Percentiles rank a stretch among this genome's conserved stretches.
These are phyloP conservation scores for Hymenoscyphus scutula DNA, from an alignment of 2,329 filamentous ascomycete species.

Conservation along the genomic window DNA sequence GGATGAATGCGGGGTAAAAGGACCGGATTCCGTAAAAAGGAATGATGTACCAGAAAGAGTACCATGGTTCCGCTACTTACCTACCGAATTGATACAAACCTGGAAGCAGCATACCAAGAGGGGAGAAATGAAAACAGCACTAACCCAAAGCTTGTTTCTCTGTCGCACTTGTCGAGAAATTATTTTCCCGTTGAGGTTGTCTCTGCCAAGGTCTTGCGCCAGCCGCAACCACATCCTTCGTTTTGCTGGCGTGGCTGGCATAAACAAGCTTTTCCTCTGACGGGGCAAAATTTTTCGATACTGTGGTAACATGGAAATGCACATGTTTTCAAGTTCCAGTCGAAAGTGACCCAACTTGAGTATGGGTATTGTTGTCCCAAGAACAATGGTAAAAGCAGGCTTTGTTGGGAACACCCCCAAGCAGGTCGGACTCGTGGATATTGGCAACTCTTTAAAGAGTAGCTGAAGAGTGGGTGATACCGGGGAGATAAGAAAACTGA, in stretches of 20 bases:
- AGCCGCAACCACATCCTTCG: background rate
- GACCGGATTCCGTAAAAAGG: background rate
- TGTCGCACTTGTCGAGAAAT: too few relatives aligned
- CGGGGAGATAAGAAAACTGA: background rate
- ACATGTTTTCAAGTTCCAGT: too few relatives aligned
- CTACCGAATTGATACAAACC: background rate
- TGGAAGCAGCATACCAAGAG: too few relatives aligned
- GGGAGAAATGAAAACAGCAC: background rate
- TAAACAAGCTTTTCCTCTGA: slow-evolving; percentile 17
- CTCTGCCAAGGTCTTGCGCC: background rate
- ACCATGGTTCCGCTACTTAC: background rate
- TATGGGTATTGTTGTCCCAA: too few relatives aligned
- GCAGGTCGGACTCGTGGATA: too few relatives aligned
- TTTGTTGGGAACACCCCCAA: too few relatives aligned
- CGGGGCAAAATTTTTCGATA: slow-evolving; percentile 8
- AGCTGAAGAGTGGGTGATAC: background rate
- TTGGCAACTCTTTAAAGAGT: background rate
- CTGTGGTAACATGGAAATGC: background rate
- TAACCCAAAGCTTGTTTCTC: background rate
- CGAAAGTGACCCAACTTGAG: too few relatives aligned
- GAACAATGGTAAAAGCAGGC: too few relatives aligned
- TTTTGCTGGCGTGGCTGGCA: background rate
- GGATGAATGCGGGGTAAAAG: background rate
- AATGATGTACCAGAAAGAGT: background rate
- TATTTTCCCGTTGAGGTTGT: background rate